A percentile compares a stretch with the other conserved stretches of the same genome.
Evolutionary conservation across 2,329 filamentous ascomycete species (phyloP).

Genomic region (Emmonsiellopsis sp.): DNA sequence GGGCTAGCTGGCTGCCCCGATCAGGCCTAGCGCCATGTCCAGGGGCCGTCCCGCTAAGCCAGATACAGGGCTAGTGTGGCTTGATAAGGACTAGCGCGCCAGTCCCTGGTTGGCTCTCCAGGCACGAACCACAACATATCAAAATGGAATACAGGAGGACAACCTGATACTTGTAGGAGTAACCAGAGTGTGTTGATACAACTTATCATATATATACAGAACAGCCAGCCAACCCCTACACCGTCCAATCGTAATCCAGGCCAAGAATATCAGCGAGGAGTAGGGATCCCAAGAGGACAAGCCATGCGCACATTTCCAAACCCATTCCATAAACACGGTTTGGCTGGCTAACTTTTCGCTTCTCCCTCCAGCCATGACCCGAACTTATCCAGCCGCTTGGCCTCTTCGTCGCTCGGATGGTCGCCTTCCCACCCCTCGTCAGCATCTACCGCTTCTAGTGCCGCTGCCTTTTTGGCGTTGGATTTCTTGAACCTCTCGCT

Average conservation of each 20-base stretch:
- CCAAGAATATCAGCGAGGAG: too few species aligned
- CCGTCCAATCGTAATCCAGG: too few species aligned
- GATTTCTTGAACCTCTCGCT: constrained; percentile 65
- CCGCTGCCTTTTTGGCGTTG: constrained; percentile 35
- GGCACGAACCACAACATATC: neutral
- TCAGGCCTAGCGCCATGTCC: neutral
- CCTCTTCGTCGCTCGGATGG: constrained; percentile 35
- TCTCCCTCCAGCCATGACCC: constrained; percentile 35
- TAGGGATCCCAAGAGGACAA: too few species aligned
- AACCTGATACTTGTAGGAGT: too few species aligned
- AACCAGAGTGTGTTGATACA: too few species aligned
- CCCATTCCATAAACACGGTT: too few species aligned
- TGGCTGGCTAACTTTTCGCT: neutral
- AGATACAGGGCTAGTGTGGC: neutral
- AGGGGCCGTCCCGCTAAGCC: neutral
- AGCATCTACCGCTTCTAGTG: constrained; percentile 39
- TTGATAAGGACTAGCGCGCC: neutral
- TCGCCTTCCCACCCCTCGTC: constrained; percentile 35
- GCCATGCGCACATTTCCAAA: too few species aligned
- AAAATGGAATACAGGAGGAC: too few species aligned
- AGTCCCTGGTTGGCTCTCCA: neutral
- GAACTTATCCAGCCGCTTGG: constrained; percentile 38
- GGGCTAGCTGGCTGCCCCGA: neutral
- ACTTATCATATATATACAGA: too few species aligned
- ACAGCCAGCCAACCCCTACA: too few species aligned